phyloP scores from a whole-genome alignment of 371 early-diverging fungal species.

The Apophysomyces ossiformis region DNA sequence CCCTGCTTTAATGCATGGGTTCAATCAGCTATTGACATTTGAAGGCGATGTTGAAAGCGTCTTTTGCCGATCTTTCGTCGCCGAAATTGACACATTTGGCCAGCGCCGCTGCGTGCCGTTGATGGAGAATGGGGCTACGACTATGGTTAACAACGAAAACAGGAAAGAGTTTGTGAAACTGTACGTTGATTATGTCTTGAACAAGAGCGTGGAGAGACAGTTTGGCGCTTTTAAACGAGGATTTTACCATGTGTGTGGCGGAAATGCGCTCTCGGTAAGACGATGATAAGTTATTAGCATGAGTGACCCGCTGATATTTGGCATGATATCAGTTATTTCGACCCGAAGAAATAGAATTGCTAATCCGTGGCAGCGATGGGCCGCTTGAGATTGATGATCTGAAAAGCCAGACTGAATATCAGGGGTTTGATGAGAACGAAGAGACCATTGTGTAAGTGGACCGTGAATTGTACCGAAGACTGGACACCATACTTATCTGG shows the following conservation, averaged over 20 bases:
- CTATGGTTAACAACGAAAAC: conserved; percentile 79
- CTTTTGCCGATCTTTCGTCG: conserved; percentile 85
- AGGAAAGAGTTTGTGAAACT: conserved; percentile 81
- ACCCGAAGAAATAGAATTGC: conserved; percentile 95
- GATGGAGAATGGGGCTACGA: conserved; percentile 71
- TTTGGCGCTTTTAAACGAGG: conserved; percentile 93
- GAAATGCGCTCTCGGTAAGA: conserved; percentile 79
- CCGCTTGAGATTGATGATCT: conserved; percentile 82
- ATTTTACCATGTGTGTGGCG: conserved; percentile 90
- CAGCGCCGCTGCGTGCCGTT: conserved; percentile 69
- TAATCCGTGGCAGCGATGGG: conserved; percentile 92
- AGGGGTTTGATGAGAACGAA: conserved; percentile 71
- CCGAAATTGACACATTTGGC: conserved; percentile 82
- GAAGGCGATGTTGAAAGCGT: conserved; percentile 84
- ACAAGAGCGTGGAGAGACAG: conserved; percentile 74
- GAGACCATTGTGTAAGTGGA: conserved; percentile 54
- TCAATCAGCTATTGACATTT: conserved; percentile 81
- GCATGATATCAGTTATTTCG: conserved; percentile 68
- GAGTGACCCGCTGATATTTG: neutral
- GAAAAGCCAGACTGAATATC: conserved; percentile 80
- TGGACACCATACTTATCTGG: no score
- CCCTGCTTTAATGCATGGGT: conserved; percentile 79
- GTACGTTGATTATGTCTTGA: conserved; percentile 83
- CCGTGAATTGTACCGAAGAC: no score
- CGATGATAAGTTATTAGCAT: neutral